Conservation (phyloP, 306 rosid species). For the Trifolium subterraneum region DNA sequence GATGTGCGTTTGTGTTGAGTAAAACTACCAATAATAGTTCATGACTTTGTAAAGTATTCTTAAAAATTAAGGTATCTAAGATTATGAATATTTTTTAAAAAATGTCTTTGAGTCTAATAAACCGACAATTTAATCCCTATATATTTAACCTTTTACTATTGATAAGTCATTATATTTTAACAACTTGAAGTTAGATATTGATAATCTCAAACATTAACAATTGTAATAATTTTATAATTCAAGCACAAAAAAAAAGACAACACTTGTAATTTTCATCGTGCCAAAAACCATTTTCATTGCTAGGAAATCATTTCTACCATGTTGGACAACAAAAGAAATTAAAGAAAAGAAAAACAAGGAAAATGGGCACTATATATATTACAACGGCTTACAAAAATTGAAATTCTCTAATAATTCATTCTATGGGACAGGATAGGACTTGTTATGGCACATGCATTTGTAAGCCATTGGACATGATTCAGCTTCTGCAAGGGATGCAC, state of each 20-base stretch:
- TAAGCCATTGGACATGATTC: conserved; percentile 97
- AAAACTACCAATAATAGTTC: too few species aligned
- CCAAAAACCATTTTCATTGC: conserved; percentile 33
- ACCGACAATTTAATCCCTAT: too few species aligned
- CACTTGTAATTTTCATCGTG: background rate
- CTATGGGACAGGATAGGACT: conserved; percentile 85
- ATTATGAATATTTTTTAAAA: too few species aligned
- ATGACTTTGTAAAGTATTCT: too few species aligned
- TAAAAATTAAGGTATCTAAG: too few species aligned
- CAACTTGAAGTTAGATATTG: too few species aligned
- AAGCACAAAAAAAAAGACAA: background rate
- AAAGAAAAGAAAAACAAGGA: background rate
- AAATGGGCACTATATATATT: conserved; percentile 26
- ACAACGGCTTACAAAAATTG: conserved; percentile 6
- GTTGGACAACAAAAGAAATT: background rate
- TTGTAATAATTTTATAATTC: background rate
- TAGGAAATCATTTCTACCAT: conserved; percentile 5
- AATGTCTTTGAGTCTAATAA: too few species aligned
- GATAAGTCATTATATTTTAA: too few species aligned
- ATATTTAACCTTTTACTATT: too few species aligned
- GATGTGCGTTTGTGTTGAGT: too few species aligned
- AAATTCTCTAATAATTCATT: background rate
- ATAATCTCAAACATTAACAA: background rate
- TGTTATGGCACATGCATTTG: conserved; percentile 84
- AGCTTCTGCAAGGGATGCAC: conserved; percentile 68